Conservation (phyloP, 768 basidiomycete genomes). For the Tephrocybe rancida region DNA sequence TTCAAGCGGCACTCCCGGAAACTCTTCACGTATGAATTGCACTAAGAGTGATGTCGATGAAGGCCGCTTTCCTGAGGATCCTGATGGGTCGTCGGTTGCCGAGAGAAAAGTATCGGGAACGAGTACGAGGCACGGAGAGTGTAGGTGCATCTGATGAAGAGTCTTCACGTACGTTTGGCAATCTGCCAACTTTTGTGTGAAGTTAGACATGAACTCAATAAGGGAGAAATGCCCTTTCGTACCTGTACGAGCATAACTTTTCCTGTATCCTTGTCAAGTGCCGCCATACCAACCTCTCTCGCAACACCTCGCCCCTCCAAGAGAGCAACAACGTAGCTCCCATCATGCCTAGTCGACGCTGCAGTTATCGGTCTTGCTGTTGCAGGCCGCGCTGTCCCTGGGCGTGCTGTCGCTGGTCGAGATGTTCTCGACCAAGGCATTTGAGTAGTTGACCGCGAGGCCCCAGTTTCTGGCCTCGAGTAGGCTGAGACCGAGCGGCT, state of each 20-base stretch:
- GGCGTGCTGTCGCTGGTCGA: too few species aligned
- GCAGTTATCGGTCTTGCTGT: conserved; percentile 70
- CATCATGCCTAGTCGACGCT: conserved; percentile 58
- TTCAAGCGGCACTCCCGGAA: conserved; percentile 66
- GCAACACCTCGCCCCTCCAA: conserved; percentile 80
- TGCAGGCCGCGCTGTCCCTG: too few species aligned
- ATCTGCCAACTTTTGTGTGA: conserved; percentile 65
- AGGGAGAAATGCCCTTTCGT: conserved; percentile 2
- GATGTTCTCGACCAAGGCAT: too few species aligned
- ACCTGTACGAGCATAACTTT: conserved; percentile 81
- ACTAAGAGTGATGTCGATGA: conserved; percentile 63
- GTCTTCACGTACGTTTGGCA: conserved; percentile 90
- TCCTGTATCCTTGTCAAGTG: conserved; percentile 80
- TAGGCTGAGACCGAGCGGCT: too few species aligned
- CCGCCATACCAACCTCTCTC: conserved; percentile 86
- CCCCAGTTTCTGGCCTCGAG: too few species aligned
- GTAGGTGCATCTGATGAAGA: conserved; percentile 81
- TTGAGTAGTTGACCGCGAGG: too few species aligned
- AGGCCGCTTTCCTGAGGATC: conserved; percentile 45
- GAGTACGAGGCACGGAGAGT: conserved; percentile 69
- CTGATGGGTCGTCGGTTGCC: conserved; percentile 48
- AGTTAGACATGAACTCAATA: conserved; percentile 1
- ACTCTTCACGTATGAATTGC: conserved; percentile 73
- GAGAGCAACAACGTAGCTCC: conserved; percentile 66
- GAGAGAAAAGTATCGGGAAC: conserved; percentile 84